Base-by-base conservation (phyloP, 2,329 filamentous ascomycete species). In the Penicillium hesseltinei region DNA sequence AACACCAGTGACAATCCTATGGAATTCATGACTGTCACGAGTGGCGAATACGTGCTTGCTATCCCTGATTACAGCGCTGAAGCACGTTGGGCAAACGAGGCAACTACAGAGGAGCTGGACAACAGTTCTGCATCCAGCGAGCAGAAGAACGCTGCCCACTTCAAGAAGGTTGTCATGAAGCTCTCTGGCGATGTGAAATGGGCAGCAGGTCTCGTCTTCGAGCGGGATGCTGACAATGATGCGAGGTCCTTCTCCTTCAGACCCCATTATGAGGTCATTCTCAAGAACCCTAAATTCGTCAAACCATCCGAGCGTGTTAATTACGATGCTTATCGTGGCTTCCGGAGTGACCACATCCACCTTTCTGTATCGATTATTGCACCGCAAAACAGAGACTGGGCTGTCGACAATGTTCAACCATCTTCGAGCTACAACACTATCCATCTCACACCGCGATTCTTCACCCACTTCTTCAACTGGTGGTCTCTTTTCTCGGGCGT, bases 111-210 rank as follows among this genome's bases (percentile, higher is more conserved):
- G 51, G 83, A 87, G 52, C 79, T 82, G 46, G 84, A 86, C 51
- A 88, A 82, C 63, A 79, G 86, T 33, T 78, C 83, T 2, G 84
- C 82, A 50, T 84, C 85, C 15, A 88, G 86, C 58, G 87, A 82
- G 63, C 56, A 83, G 68, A 90, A 86, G 66, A 84, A 88, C 36
- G 86, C 88, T 2, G 89, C 92, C n/a, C 82, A 88, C 0, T 99
- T 99, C 81, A 96, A 96, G 75, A 99, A 99, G 76, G 94, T 97
- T 4, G 86, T 96, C 51, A 97, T 99, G 93, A 99, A 99, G 75
- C 82, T 99, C 13, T 97, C 94, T 4, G 94, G 94, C 15, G 95
- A 94, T 69, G 94, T 99, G 0, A 89, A 91, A 73, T 97, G 92
- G 90, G 83, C 93, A 69, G 88, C 90, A 15, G 95, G 94, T 0